Evolutionary conservation across 2,329 filamentous ascomycete genomes (phyloP).

Genomic region (Fusarium chlamydosporum): DNA sequence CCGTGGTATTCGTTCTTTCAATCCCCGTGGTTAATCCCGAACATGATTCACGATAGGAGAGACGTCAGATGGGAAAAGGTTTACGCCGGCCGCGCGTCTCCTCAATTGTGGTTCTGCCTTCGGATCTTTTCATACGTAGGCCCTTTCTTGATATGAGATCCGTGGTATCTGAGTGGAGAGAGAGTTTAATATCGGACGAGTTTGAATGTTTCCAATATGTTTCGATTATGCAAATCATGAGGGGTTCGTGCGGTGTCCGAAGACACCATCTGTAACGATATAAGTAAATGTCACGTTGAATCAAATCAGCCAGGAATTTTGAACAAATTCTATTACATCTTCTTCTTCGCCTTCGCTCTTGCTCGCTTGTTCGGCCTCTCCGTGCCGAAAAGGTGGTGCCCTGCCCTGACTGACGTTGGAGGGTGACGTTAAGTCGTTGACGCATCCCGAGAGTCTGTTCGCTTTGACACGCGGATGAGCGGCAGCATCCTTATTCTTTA

Average conservation of each 20-base stretch:
- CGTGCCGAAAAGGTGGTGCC: conserved; percentile 38
- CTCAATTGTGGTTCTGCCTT: not conserved
- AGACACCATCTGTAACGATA: not conserved
- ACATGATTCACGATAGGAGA: not conserved
- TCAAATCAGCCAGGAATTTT: too few relatives aligned
- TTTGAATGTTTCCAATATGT: conserved; percentile 18
- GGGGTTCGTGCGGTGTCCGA: conserved; percentile 11
- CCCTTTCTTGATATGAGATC: not conserved
- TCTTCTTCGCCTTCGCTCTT: not conserved
- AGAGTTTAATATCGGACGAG: not conserved
- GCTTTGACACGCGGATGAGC: conserved; percentile 24
- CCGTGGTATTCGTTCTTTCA: not conserved
- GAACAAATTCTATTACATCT: not conserved
- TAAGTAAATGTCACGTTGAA: not conserved
- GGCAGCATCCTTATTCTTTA: conserved; percentile 15
- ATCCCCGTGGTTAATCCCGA: not conserved
- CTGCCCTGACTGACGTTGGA: conserved; percentile 33
- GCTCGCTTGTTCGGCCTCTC: conserved; percentile 25
- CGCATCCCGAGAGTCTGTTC: conserved; percentile 35
- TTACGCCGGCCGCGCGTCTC: conserved; percentile 28
- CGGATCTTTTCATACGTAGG: too few relatives aligned
- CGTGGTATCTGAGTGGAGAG: not conserved
- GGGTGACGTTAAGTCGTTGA: conserved; percentile 32
- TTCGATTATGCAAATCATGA: conserved; percentile 23
- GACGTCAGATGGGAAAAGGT: not conserved